Conservation (phyloP, 176 grass and related monocot species). For the Aegilops longissima region DNA sequence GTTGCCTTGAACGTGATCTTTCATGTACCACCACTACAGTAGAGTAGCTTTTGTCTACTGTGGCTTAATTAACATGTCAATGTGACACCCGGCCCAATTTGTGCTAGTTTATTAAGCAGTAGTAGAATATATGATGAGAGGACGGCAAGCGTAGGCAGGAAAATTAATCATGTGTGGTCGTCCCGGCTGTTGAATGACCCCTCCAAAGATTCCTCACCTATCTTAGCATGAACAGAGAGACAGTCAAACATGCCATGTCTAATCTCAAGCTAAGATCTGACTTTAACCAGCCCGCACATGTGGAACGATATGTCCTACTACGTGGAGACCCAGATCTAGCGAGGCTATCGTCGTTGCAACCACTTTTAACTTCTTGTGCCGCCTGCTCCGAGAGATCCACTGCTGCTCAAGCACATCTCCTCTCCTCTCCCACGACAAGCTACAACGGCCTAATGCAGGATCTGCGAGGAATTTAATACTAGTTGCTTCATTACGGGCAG, state of each 20-base stretch:
- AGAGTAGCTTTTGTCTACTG: background rate
- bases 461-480: background rate
- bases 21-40: background rate
- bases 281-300: background rate
- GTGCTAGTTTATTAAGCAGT: background rate
- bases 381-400: background rate
- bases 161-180: background rate
- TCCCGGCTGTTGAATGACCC: conserved; percentile 7
- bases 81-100: background rate
- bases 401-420: background rate
- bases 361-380: conserved; percentile 23
- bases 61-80: background rate
- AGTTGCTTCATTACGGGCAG: background rate
- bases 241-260: conserved; percentile 22
- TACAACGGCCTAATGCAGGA: background rate
- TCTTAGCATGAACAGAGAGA: background rate
- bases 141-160: background rate
- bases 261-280: conserved; percentile 16
- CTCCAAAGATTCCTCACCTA: conserved; percentile 31
- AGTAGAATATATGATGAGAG: background rate
- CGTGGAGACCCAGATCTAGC: conserved; percentile 18
- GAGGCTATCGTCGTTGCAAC: conserved; percentile 19
- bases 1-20: conserved; percentile 6
- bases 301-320: background rate
- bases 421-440: background rate